Percentiles rank a stretch among this genome's conserved stretches.
Conservation (phyloP, 257 asterid species). For the Nicotiana attenuata region DNA sequence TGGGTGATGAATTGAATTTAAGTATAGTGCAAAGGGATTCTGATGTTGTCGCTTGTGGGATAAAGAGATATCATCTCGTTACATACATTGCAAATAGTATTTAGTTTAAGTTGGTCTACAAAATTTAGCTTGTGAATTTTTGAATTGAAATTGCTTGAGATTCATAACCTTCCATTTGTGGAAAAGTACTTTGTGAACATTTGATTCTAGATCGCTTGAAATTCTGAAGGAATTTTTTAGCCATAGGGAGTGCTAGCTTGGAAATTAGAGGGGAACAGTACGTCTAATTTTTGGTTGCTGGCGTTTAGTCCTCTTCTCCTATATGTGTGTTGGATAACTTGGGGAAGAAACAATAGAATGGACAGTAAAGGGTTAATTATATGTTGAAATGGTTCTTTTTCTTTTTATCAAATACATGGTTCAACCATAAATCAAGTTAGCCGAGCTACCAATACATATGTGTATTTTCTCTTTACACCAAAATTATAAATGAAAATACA, state of each 20-base stretch:
- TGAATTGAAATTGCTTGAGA: background rate
- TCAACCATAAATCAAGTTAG: background rate
- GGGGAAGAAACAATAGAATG: background rate
- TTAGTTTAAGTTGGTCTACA: background rate
- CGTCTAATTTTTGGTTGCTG: background rate
- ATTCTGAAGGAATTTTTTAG: background rate
- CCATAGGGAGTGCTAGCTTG: background rate
- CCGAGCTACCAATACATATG: background rate
- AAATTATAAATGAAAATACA: background rate
- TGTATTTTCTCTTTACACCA: background rate
- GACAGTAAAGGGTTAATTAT: background rate
- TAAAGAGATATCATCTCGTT: background rate
- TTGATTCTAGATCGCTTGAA: background rate
- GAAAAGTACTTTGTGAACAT: background rate
- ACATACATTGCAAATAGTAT: background rate
- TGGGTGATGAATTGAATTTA: background rate
- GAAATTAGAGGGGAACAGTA: background rate
- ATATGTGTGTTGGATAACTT: background rate
- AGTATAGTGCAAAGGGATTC: background rate
- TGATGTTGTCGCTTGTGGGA: background rate
- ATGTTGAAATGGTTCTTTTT: background rate
- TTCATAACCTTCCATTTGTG: background rate
- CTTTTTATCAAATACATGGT: background rate
- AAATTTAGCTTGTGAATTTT: background rate
- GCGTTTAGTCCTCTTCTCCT: background rate